phyloP scores from a whole-genome alignment of 805 yeast genomes.

The Torulaspora microellipsoides region DNA sequence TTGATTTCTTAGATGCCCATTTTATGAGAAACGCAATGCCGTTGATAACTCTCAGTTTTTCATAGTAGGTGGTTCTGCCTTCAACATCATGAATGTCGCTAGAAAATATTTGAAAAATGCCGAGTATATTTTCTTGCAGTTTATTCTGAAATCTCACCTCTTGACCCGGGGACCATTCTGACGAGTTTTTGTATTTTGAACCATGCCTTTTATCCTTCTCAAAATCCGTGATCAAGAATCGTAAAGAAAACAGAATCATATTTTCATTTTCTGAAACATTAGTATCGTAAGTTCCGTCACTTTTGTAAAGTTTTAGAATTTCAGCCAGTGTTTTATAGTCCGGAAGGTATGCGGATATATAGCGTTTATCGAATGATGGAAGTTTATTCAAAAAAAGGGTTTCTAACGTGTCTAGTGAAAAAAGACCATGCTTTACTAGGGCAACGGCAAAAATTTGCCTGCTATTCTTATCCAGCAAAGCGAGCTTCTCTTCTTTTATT shows the following conservation, averaged over 20 bases:
- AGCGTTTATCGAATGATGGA: constrained; percentile 29
- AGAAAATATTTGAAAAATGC: constrained; percentile 73
- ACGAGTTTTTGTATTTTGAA: constrained; percentile 23
- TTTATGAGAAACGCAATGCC: constrained; percentile 69
- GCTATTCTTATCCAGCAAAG: constrained; percentile 29
- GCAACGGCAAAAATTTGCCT: constrained; percentile 35
- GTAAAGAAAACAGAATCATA: constrained; percentile 25
- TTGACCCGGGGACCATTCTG: constrained; percentile 26
- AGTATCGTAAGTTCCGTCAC: constrained; percentile 13
- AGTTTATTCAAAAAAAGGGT: constrained; percentile 27
- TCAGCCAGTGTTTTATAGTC: constrained; percentile 34
- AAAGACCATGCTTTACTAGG: constrained; percentile 31
- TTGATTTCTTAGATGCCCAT: constrained; percentile 44
- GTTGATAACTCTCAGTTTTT: constrained; percentile 62
- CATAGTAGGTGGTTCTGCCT: constrained; percentile 67
- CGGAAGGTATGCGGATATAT: constrained; percentile 27
- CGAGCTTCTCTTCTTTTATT: constrained; percentile 20
- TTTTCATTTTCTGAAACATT: constrained; percentile 20
- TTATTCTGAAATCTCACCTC: constrained; percentile 37
- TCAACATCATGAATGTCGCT: constrained; percentile 70
- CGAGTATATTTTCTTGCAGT: constrained; percentile 59
- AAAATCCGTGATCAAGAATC: constrained; percentile 28
- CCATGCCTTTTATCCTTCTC: constrained; percentile 28
- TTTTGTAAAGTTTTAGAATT: constrained; percentile 27
- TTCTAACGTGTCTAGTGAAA: constrained; percentile 31